Evolutionary conservation across 306 rosid genomes (phyloP).

Genomic region (Vachellia collinsii): DNA sequence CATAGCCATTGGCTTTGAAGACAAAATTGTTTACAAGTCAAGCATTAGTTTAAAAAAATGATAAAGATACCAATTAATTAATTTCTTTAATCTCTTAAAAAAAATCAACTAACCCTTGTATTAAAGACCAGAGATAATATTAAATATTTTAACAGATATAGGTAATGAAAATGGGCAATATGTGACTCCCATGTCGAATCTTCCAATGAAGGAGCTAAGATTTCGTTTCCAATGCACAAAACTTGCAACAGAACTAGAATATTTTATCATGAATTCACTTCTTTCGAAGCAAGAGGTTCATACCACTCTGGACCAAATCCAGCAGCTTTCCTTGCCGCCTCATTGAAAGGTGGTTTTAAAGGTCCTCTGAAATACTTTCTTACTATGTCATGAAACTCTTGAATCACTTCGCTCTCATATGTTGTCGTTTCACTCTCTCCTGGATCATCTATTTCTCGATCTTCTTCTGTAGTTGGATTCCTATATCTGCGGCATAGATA

Average conservation of each 20-base stretch:
- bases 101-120: too few species aligned
- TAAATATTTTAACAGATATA: background rate
- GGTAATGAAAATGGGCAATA: background rate
- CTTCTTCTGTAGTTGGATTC: slow-evolving; percentile 27
- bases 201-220: background rate
- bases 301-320: slow-evolving; percentile 90
- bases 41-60: too few species aligned
- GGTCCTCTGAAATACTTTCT: slow-evolving; percentile 76
- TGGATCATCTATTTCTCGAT: slow-evolving; percentile 27
- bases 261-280: slow-evolving; percentile 29
- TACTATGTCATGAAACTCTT: slow-evolving; percentile 72
- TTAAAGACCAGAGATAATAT: background rate
- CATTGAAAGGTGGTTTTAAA: slow-evolving; percentile 89
- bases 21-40: background rate
- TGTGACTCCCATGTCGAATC: background rate
- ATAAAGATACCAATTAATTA: too few species aligned
- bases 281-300: slow-evolving; percentile 82
- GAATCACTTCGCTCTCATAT: slow-evolving; percentile 51
- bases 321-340: slow-evolving; percentile 76
- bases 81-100: too few species aligned
- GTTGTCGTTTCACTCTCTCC: slow-evolving; percentile 27
- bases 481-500: slow-evolving; percentile 59
- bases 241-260: background rate
- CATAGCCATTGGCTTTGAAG: background rate
- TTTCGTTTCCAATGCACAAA: background rate